A percentile compares a stretch with the other conserved stretches of the same genome.
Evolutionary conservation across 129 eudicot species (phyloP).

Genomic region (Scalesia atractyloides): DNA sequence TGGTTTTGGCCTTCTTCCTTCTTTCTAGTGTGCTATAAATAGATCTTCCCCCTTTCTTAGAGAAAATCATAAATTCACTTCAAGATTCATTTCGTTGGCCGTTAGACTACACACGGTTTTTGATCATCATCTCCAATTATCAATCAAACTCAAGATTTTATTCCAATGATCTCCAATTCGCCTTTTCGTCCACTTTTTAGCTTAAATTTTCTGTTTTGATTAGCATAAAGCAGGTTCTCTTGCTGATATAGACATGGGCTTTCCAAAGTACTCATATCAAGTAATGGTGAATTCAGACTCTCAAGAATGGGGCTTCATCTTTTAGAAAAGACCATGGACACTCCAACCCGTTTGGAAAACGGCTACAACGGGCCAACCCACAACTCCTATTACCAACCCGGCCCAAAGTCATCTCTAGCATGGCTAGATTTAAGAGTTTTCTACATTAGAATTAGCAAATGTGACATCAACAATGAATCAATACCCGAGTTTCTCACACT

Average conservation of each 20-base stretch:
- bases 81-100: background rate
- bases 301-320: constrained; percentile 34
- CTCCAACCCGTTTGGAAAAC: constrained; percentile 41
- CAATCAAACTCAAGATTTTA: background rate
- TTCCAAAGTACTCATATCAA: constrained; percentile 30
- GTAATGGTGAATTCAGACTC: constrained; percentile 35
- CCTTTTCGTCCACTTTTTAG: constrained; percentile 6
- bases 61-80: constrained; percentile 8
- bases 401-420: constrained; percentile 46
- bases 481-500: constrained; percentile 77
- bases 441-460: constrained; percentile 79
- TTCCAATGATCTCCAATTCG: background rate
- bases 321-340: constrained; percentile 39
- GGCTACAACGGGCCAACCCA: constrained; percentile 45
- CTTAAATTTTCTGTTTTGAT: constrained; percentile 28
- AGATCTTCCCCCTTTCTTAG: constrained; percentile 26
- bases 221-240: constrained; percentile 38
- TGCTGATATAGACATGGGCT: constrained; percentile 28
- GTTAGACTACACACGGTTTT: constrained; percentile 1
- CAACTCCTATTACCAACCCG: constrained; percentile 37
- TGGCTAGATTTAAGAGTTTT: constrained; percentile 86
- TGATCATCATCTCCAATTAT: background rate
- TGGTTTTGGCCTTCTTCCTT: constrained; percentile 24
- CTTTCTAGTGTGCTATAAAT: constrained; percentile 19
- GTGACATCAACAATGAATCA: constrained; percentile 63